Percentiles rank a stretch among this genome's conserved stretches.
These are phyloP conservation scores for Microdochium trichocladiopsis DNA, from an alignment of 2,329 filamentous ascomycete species.

Conservation along the genomic window DNA sequence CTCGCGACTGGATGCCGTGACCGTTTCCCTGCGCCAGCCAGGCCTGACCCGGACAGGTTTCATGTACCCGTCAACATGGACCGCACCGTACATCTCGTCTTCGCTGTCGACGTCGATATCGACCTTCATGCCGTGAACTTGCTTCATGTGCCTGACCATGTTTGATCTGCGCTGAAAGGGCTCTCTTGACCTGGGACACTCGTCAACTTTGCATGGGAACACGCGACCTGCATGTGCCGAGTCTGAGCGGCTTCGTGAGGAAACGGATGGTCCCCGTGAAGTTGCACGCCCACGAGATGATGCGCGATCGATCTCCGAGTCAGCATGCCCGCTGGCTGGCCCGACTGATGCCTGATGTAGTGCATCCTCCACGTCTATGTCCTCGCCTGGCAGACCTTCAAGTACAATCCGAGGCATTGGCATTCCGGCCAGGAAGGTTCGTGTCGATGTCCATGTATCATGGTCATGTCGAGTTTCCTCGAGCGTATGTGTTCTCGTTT, in stretches of 20 bases:
- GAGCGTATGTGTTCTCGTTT: conserved; percentile 58
- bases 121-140: conserved; percentile 14
- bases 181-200: conserved; percentile 34
- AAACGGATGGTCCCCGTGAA: not conserved
- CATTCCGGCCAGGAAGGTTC: not conserved
- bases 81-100: conserved; percentile 52
- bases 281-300: not conserved
- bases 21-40: conserved; percentile 26
- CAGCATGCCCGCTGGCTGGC: not conserved
- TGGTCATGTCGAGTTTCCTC: conserved; percentile 17
- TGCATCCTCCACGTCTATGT: not conserved
- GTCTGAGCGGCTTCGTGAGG: not conserved
- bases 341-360: not conserved
- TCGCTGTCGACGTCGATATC: conserved; percentile 25
- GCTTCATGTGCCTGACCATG: conserved; percentile 6
- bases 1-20: not conserved
- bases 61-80: conserved; percentile 64
- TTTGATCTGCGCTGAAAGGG: conserved; percentile 26
- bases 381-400: not conserved
- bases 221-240: not conserved
- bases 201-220: conserved; percentile 1
- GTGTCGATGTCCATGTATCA: not conserved
- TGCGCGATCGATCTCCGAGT: not conserved
- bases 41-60: conserved; percentile 40
- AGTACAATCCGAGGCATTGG: not conserved